Percentiles rank a stretch among this genome's conserved stretches.
These are phyloP conservation scores for Aspergillus haitiensis DNA, from an alignment of 495 filamentous ascomycete genomes.

Conservation along the genomic window DNA sequence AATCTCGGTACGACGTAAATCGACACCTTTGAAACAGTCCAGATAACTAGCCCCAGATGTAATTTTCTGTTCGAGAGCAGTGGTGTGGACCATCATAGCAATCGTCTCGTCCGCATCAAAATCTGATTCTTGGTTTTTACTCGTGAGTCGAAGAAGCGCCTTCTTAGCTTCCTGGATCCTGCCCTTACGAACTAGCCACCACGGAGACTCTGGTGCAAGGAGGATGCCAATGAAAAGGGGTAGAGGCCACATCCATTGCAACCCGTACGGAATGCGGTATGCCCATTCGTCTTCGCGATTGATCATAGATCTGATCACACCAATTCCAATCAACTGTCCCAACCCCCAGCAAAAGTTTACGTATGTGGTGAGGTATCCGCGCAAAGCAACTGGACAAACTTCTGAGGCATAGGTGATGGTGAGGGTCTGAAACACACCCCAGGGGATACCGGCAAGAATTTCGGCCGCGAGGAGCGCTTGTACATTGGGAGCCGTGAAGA, in stretches of 20 bases:
- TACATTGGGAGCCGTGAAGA: slow-evolving; percentile 73
- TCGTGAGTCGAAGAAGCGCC: slow-evolving; percentile 66
- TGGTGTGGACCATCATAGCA: slow-evolving; percentile 83
- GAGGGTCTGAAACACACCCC: slow-evolving; percentile 80
- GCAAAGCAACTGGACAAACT: slow-evolving; percentile 70
- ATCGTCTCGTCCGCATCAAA: slow-evolving; percentile 76
- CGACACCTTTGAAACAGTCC: slow-evolving; percentile 75
- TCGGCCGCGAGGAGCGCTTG: slow-evolving; percentile 68
- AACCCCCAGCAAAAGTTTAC: slow-evolving; percentile 84
- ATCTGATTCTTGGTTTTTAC: slow-evolving; percentile 51
- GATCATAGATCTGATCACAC: slow-evolving; percentile 68
- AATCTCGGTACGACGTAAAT: slow-evolving; percentile 75
- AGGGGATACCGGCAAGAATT: slow-evolving; percentile 75
- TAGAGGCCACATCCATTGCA: slow-evolving; percentile 86
- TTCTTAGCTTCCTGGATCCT: slow-evolving; percentile 66
- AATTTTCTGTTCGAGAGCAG: slow-evolving; percentile 69
- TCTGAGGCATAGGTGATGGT: slow-evolving; percentile 82
- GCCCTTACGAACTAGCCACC: slow-evolving; percentile 78
- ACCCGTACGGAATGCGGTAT: slow-evolving; percentile 66
- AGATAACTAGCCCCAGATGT: slow-evolving; percentile 66
- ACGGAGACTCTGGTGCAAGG: slow-evolving; percentile 75
- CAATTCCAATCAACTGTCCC: slow-evolving; percentile 73
- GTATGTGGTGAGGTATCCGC: slow-evolving; percentile 74
- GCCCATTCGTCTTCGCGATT: slow-evolving; percentile 60
- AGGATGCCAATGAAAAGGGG: slow-evolving; percentile 70